These are phyloP conservation scores for Tremella mesenterica DNA, from an alignment of 768 basidiomycete genomes.

Conservation along the genomic window DNA sequence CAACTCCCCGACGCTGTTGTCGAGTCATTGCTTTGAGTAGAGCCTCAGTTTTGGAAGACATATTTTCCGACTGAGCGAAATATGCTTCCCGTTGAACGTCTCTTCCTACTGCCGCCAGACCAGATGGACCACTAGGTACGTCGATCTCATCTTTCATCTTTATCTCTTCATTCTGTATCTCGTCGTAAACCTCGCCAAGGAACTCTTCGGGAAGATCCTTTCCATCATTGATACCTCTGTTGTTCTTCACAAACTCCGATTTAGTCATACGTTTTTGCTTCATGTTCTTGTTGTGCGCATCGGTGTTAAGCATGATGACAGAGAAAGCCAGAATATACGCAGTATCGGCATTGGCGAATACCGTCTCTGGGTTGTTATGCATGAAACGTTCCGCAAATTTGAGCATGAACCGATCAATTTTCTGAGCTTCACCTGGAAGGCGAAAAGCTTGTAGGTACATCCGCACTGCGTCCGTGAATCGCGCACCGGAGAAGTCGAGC, in stretches of 20 bases:
- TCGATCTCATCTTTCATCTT: conserved; percentile 92
- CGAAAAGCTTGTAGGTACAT: conserved; percentile 90
- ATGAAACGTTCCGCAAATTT: conserved; percentile 98
- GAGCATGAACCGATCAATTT: conserved; percentile 97
- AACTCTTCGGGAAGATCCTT: conserved; percentile 80
- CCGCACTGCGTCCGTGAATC: conserved; percentile 83
- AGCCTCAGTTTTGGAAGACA: conserved; percentile 96
- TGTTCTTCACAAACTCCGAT: conserved; percentile 83
- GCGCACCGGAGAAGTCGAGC: conserved; percentile 70
- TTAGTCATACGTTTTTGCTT: conserved; percentile 86
- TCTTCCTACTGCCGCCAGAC: conserved; percentile 79
- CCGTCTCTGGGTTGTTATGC: conserved; percentile 69
- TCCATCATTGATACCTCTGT: conserved; percentile 90
- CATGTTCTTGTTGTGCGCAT: conserved; percentile 88
- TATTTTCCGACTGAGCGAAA: conserved; percentile 85
- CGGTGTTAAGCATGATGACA: conserved; percentile 91
- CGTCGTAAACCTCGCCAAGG: conserved; percentile 70
- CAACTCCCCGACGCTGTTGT: conserved; percentile 64
- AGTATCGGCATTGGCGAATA: conserved; percentile 91
- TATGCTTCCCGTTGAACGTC: conserved; percentile 96
- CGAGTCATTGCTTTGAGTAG: conserved; percentile 87
- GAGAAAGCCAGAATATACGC: conserved; percentile 94
- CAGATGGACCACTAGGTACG: conserved; percentile 42
- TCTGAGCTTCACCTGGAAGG: conserved; percentile 92
- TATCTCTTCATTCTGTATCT: conserved; percentile 86